These are phyloP conservation scores for Xylaria curta DNA, from an alignment of 495 filamentous ascomycete species.

Conservation along the genomic window DNA sequence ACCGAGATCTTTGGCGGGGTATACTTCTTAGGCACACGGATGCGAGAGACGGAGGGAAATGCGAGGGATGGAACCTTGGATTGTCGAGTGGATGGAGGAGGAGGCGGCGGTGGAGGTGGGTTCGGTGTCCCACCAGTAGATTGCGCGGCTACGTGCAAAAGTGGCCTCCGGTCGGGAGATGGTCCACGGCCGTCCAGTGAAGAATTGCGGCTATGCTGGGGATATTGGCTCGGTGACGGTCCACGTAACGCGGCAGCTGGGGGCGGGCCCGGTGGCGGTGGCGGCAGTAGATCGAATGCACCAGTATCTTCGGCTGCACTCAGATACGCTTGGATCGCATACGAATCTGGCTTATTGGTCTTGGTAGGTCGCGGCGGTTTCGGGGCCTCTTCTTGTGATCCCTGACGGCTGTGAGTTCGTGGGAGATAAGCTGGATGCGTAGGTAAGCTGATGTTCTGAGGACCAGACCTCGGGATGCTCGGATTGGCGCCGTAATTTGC, in stretches of 20 bases:
- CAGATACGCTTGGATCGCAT: constrained; percentile 37
- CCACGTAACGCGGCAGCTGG: constrained; percentile 12
- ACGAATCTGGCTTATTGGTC: constrained; percentile 33
- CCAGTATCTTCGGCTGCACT: constrained; percentile 30
- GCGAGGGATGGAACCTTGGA: constrained; percentile 32
- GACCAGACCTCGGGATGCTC: constrained; percentile 23
- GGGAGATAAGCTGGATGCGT: constrained; percentile 58
- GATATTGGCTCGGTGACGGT: constrained; percentile 6
- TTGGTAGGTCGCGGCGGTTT: constrained; percentile 31
- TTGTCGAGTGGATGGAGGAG: constrained; percentile 26
- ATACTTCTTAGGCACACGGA: constrained; percentile 34
- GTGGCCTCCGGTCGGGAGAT: constrained; percentile 18
- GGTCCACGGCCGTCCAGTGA: constrained; percentile 23
- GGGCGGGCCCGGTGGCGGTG: constrained; percentile 28
- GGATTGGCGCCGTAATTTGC: constrained; percentile 23
- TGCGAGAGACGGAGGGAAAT: constrained; percentile 35
- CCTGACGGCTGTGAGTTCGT: constrained; percentile 41
- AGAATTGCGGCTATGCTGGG: constrained; percentile 21
- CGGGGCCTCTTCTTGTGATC: constrained; percentile 29
- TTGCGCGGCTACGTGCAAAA: neutral
- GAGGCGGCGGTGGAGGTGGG: constrained; percentile 25
- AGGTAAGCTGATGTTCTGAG: constrained; percentile 46
- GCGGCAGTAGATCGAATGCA: constrained; percentile 14
- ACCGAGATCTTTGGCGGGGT: constrained; percentile 35
- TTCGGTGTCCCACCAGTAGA: neutral